Percentiles rank a stretch among this genome's conserved stretches.
Evolutionary conservation across 495 filamentous ascomycete species (phyloP).

Genomic region (Penicillium turbatum): DNA sequence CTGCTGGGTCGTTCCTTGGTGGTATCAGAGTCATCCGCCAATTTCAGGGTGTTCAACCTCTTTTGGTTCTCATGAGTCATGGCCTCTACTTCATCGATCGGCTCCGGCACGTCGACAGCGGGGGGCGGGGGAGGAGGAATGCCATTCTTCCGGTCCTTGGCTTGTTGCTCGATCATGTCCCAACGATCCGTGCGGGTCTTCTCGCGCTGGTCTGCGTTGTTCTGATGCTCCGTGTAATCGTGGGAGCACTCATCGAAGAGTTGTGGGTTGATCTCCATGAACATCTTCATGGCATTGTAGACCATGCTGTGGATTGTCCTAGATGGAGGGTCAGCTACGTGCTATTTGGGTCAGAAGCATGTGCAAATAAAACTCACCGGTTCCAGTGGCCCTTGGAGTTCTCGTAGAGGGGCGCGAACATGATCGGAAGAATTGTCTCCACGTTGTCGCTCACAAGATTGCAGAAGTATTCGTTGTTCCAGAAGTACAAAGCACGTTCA

Average conservation of each 20-base stretch:
- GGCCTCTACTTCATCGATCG: conserved; percentile 67
- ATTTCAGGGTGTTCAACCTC: conserved; percentile 74
- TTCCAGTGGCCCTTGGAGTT: conserved; percentile 99
- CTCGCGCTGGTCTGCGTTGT: conserved; percentile 74
- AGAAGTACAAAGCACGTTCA: conserved; percentile 96
- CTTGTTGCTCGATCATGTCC: conserved; percentile 78
- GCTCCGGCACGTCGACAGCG: conserved; percentile 47
- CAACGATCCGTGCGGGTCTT: conserved; percentile 74
- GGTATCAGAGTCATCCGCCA: conserved; percentile 64
- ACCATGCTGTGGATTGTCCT: conserved; percentile 99
- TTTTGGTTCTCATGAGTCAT: conserved; percentile 78
- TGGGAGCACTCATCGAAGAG: conserved; percentile 98
- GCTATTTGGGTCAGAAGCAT: neutral
- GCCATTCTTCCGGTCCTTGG: conserved; percentile 60
- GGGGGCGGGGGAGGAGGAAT: conserved; percentile 37
- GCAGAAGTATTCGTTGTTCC: conserved; percentile 99
- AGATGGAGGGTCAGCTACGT: conserved; percentile 13
- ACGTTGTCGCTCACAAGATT: conserved; percentile 99
- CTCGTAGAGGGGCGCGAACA: conserved; percentile 98
- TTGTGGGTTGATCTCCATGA: conserved; percentile 99
- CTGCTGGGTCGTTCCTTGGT: conserved; percentile 44
- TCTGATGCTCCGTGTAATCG: conserved; percentile 96
- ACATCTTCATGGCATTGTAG: conserved; percentile 99
- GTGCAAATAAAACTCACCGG: conserved; percentile 54
- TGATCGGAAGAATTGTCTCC: conserved; percentile 95